Conservation (phyloP, 805 yeast species). For the Saccharomyces eubayanus region DNA sequence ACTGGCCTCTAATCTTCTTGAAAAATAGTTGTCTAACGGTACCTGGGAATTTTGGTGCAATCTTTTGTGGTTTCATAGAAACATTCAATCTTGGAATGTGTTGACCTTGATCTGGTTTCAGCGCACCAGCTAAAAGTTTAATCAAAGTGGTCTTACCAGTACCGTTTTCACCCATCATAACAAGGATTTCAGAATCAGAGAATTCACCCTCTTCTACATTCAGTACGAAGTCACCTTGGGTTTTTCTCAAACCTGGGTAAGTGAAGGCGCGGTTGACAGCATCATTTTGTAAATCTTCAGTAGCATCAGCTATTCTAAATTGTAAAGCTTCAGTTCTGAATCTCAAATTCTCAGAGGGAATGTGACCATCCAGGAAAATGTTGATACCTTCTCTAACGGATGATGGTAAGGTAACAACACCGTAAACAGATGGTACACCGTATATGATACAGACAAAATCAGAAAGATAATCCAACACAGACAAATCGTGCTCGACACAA, state of each 20-base stretch:
- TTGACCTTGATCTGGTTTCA: slow-evolving; percentile 78
- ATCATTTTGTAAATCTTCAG: slow-evolving; percentile 66
- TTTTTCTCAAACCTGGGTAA: slow-evolving; percentile 79
- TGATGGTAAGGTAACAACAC: slow-evolving; percentile 94
- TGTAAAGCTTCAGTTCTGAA: slow-evolving; percentile 94
- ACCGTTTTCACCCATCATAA: slow-evolving; percentile 99
- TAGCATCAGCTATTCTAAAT: slow-evolving; percentile 85
- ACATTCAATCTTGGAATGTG: slow-evolving; percentile 84
- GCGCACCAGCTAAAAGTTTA: slow-evolving; percentile 87
- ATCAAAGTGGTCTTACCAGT: slow-evolving; percentile 99
- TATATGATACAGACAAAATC: slow-evolving; percentile 94
- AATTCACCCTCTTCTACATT: slow-evolving; percentile 79
- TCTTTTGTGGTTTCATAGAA: slow-evolving; percentile 98
- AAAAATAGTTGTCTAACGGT: slow-evolving; percentile 96
- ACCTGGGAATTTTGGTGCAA: slow-evolving; percentile 97
- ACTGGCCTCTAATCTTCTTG: slow-evolving; percentile 90
- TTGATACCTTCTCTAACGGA: slow-evolving; percentile 99
- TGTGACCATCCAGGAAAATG: slow-evolving; percentile 95
- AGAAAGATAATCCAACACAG: slow-evolving; percentile 92
- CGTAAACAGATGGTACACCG: slow-evolving; percentile 98
- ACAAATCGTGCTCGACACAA: slow-evolving; percentile 97
- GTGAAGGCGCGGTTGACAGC: slow-evolving; percentile 59
- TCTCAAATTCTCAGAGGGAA: slow-evolving; percentile 93
- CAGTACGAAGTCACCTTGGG: slow-evolving; percentile 93
- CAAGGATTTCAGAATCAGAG: slow-evolving; percentile 92